phyloP scores from a whole-genome alignment of 257 asterid species.

The Galeopsis tetrahit region DNA sequence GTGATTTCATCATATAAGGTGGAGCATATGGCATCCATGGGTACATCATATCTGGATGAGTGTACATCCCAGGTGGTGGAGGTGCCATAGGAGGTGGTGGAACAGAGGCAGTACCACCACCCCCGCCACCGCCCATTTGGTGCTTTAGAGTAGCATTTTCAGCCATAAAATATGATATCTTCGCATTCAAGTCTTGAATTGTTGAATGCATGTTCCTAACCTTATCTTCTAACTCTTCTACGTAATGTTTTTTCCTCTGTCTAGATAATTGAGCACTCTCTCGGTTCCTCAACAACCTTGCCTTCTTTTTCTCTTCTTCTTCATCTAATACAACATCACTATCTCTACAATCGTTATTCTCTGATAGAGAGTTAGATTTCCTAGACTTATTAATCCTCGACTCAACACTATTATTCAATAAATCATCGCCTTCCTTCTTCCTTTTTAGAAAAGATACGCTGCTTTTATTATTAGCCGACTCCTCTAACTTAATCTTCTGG shows the following conservation, averaged over 20 bases:
- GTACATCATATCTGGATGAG: constrained; percentile 78
- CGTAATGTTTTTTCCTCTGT: constrained; percentile 93
- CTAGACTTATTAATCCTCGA: constrained; percentile 51
- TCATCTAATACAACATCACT: constrained; percentile 47
- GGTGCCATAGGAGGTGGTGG: constrained; percentile 58
- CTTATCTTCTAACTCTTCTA: constrained; percentile 95
- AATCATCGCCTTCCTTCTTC: constrained; percentile 62
- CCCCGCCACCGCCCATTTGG: constrained; percentile 65
- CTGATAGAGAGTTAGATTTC: constrained; percentile 47
- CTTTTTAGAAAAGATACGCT: constrained; percentile 59
- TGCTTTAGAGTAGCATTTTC: constrained; percentile 81
- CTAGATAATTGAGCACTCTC: constrained; percentile 98
- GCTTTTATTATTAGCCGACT: constrained; percentile 33
- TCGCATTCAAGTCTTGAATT: constrained; percentile 85
- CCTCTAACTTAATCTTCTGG: constrained; percentile 61
- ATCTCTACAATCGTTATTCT: constrained; percentile 37
- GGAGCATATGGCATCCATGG: constrained; percentile 94
- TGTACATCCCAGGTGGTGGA: constrained; percentile 75
- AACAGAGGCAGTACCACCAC: constrained; percentile 29
- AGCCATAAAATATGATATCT: constrained; percentile 73
- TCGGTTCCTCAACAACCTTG: constrained; percentile 92
- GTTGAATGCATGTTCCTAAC: constrained; percentile 88
- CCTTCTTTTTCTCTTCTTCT: constrained; percentile 81
- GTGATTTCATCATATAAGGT: constrained; percentile 89
- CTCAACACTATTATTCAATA: constrained; percentile 34